A percentile compares a stretch with the other conserved stretches of the same genome.
Conservation (phyloP, 169 alveolate species). For the Amoebophrya sp. region DNA sequence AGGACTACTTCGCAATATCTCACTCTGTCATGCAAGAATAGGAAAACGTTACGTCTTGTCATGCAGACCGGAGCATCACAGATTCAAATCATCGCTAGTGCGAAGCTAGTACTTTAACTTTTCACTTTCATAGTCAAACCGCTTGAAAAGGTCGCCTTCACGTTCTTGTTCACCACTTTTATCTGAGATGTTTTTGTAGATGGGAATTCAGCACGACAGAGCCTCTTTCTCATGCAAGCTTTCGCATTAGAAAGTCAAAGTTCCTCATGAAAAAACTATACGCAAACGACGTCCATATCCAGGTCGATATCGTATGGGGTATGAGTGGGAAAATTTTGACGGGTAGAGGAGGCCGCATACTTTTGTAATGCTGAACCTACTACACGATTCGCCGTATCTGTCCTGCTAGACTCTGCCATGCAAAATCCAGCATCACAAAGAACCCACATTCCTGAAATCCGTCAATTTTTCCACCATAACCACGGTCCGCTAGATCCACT, state of each 20-base stretch:
- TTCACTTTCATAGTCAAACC: background rate
- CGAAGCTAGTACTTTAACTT: background rate
- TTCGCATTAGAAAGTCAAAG: background rate
- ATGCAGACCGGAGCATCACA: background rate
- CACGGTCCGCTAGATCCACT: background rate
- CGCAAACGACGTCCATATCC: background rate
- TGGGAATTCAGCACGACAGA: background rate
- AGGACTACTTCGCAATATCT: background rate
- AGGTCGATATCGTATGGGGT: background rate
- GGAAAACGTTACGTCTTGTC: background rate
- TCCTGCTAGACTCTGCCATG: no score
- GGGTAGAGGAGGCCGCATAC: no score
- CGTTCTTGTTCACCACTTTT: background rate
- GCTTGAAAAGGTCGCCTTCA: background rate
- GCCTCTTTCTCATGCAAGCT: background rate
- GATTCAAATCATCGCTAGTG: background rate
- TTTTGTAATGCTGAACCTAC: no score
- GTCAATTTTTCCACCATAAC: no score
- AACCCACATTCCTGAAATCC: no score
- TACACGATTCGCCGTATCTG: no score
- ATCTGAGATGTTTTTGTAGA: background rate
- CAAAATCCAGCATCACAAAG: no score
- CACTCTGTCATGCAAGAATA: no score
- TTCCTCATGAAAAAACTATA: background rate
- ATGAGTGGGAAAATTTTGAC: no score